Conservation (phyloP, 2,329 filamentous ascomycete genomes). For the Scortechinia acanthostroma region DNA sequence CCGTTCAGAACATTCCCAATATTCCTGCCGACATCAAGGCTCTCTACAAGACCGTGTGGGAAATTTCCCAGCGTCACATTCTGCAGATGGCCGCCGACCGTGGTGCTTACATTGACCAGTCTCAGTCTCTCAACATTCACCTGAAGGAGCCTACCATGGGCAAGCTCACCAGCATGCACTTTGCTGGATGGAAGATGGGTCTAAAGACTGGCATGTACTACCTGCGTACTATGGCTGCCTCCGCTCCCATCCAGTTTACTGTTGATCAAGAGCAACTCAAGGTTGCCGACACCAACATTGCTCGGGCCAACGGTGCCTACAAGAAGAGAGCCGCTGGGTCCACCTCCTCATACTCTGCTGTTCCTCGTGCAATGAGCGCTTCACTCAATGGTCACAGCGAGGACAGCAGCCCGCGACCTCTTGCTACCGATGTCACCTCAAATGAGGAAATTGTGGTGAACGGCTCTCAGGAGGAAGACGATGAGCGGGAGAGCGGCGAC, state of each 20-base stretch:
- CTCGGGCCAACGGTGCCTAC: conserved; percentile 29
- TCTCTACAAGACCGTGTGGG: conserved; percentile 99
- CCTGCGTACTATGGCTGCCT: conserved; percentile 92
- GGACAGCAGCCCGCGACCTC: conserved; percentile 24
- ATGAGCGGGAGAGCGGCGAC: conserved; percentile 65
- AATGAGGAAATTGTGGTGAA: conserved; percentile 68
- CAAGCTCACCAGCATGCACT: conserved; percentile 99
- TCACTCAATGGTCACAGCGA: conserved; percentile 19
- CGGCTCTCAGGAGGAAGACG: conserved; percentile 73
- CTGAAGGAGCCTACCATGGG: conserved; percentile 99
- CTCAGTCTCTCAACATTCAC: conserved; percentile 97
- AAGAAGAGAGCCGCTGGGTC: conserved; percentile 48
- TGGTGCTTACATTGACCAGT: conserved; percentile 97
- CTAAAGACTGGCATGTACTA: conserved; percentile 99
- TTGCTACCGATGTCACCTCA: conserved; percentile 50
- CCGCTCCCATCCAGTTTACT: conserved; percentile 96
- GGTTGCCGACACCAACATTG: conserved; percentile 74
- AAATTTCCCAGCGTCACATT: conserved; percentile 91
- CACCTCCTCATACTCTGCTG: conserved; percentile 49
- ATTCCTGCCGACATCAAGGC: conserved; percentile 93
- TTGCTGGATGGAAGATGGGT: conserved; percentile 96
- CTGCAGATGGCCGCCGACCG: conserved; percentile 98
- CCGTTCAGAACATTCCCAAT: conserved; percentile 92
- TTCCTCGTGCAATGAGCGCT: conserved; percentile 56
- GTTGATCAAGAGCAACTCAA: conserved; percentile 94